Evolutionary conservation across 257 asterid genomes (phyloP), one percentile per base, ranked within the genome.

Genomic region (Scutellaria barbata): DNA sequence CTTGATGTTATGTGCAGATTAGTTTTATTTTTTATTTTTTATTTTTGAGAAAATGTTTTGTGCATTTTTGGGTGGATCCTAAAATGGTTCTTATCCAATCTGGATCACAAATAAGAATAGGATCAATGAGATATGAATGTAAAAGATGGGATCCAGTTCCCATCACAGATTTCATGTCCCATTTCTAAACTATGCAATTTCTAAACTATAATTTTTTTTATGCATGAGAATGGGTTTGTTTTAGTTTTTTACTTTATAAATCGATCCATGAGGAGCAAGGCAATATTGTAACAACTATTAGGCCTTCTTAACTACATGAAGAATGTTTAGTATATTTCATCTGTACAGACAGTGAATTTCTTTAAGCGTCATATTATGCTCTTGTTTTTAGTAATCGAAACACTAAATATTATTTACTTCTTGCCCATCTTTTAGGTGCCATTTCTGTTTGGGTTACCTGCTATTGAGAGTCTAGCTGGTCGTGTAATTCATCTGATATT

Each of bases 381-480:
- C 66, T 10, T 37, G 35, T 68, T 58, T 22, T 51, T 35, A 40
- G 18, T 20, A 22, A 7, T 42, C 20, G 10, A 39, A 16, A 46
- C 52, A 16, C 73, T 11, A 43, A 42, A 53, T 50, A 65, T 11
- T 6, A 40, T 54, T 50, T 74, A 16, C 12, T 63, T 71, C 35
- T 65, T 51, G 7, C 63, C 69, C 41, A 6, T 73, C 17, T 66
- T 5, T 60, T 82, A 95, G 99, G 99, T 95, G 46, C 99, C 99
- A 17, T 95, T 95, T 80, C 99, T 95, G 81, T 95, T 95, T 76
- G 99, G 99, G 63, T 83, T 95, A 51, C 57, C 97, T 64, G 94
- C 96, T 43, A 45, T 95, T 69, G 99, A 95, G 86, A 95, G 64
- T 70, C 76, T 76, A 48, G 99, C 98, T 54, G 80, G 89, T 69